Base-by-base conservation (phyloP, 805 yeast genomes). In the Candida berthetii region DNA sequence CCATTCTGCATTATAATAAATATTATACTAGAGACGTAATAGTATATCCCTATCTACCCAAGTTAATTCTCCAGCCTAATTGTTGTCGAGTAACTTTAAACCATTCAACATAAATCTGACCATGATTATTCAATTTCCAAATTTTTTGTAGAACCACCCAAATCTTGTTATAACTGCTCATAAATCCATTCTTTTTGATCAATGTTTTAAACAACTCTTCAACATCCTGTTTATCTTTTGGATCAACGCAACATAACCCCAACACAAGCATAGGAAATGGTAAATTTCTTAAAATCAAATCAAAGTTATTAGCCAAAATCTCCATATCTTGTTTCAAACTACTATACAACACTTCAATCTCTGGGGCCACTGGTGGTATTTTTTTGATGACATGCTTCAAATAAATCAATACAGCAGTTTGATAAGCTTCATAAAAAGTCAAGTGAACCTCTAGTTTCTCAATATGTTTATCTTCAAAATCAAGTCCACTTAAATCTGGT, bases 341-440 rank as follows among this genome's bases (percentile, higher is more conserved):
- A 37, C 62, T 65, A n/a, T 65, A 63, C 35, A 78, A 49, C 19
- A 69, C 58, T 50, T 76, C 82, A 37, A 76, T 70, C 45, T 76
- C 81, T 25, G 79, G 54, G 32, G 72, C 65, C 7, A 76, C 62
- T 2, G 84, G 75, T 45, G 75, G 77, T 44, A 70, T 55, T 46
- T 68, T 65, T 55, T 71, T 52, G 4, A 78, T 71, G 0, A 81
- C 67, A 49, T 76, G 83, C 35, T 76, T 62, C 28, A 79, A 55
- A 48, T 75, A 79, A 32, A 79, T 58, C 48, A 70, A 74, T 7
- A 78, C 69, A 22, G 80, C 66, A 11, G 77, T 49, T 56, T 79
- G 83, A 48, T 70, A 75, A 9, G 78, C 71, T 50, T 79, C 84
- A 51, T 78, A 79, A 25, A 77, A 52, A 0, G 84, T 77, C 36